Evolutionary conservation across 768 basidiomycete genomes (phyloP).

Genomic region (Dendrothele bispora): DNA sequence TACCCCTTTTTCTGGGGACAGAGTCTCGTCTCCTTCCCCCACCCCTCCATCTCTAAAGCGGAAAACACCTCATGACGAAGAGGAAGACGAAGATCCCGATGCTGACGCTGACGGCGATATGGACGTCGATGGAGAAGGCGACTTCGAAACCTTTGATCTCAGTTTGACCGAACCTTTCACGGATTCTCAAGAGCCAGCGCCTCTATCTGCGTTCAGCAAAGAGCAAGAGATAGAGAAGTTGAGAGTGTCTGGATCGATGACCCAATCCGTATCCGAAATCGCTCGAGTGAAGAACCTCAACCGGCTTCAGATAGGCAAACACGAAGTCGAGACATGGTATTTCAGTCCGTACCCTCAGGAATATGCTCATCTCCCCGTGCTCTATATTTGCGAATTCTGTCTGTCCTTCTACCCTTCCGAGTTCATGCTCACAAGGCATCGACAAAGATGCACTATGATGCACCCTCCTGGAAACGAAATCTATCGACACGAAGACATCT

Average conservation of each 20-base stretch:
- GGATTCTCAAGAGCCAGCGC: conserved; percentile 47
- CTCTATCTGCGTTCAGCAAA: conserved; percentile 79
- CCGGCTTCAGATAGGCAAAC: conserved; percentile 90
- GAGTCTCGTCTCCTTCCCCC: conserved; percentile 50
- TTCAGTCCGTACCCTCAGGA: conserved; percentile 99
- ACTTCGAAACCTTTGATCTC: conserved; percentile 67
- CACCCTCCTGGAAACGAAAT: conserved; percentile 99
- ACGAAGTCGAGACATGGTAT: conserved; percentile 99
- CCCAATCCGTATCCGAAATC: conserved; percentile 96
- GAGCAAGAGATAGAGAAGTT: conserved; percentile 99
- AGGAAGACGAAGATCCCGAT: conserved; percentile 58
- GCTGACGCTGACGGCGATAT: conserved; percentile 70
- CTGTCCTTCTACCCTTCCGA: conserved; percentile 88
- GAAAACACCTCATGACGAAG: conserved; percentile 65
- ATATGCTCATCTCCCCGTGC: conserved; percentile 91
- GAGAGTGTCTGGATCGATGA: conserved; percentile 97
- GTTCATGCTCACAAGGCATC: conserved; percentile 91
- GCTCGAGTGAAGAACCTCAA: conserved; percentile 98
- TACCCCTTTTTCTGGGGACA: conserved; percentile 49
- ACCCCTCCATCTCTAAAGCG: conserved; percentile 64
- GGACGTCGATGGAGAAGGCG: conserved; percentile 76
- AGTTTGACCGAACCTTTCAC: conserved; percentile 51
- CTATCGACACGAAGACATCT: conserved; percentile 95
- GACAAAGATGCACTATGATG: conserved; percentile 83
- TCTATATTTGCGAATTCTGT: conserved; percentile 99